These are phyloP conservation scores for Diplosphaera chodatii DNA, from an alignment of 139 green algal genomes.

Conservation along the genomic window DNA sequence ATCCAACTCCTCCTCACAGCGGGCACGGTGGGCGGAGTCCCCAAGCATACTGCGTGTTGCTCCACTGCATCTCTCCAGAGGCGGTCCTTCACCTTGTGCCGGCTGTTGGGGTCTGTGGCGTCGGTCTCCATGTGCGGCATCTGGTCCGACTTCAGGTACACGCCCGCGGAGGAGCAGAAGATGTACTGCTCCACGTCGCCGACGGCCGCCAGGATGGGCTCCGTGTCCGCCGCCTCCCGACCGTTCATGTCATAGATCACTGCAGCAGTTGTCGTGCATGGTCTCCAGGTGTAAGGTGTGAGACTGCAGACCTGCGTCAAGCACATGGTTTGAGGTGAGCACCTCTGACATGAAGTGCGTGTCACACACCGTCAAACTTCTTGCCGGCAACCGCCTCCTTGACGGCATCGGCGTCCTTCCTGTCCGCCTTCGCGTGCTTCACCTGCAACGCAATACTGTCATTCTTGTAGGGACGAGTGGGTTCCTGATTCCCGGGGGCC, in stretches of 20 bases:
- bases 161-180: slow-evolving; percentile 85
- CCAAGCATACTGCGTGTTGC: too few species aligned
- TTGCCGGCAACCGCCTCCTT: slow-evolving; percentile 24
- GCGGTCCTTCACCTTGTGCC: slow-evolving; percentile 96
- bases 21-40: too few species aligned
- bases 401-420: slow-evolving; percentile 62
- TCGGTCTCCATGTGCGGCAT: slow-evolving; percentile 93
- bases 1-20: too few species aligned
- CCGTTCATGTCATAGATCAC: slow-evolving; percentile 98
- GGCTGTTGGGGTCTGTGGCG: slow-evolving; percentile 76
- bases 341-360: too few species aligned
- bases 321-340: too few species aligned
- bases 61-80: too few species aligned
- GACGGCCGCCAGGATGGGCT: slow-evolving; percentile 68
- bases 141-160: slow-evolving; percentile 92
- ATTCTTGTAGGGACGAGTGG: too few species aligned
- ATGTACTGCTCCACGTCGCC: slow-evolving; percentile 78
- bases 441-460: too few species aligned
- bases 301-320: too few species aligned
- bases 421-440: slow-evolving; percentile 86
- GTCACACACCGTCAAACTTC: too few species aligned
- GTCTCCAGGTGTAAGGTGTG: too few species aligned
- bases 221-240: slow-evolving; percentile 73
- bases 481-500: too few species aligned
- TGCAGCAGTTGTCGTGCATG: slow-evolving; percentile 25